Conservation (phyloP, 2,329 filamentous ascomycete species). For the Didymella sp. region DNA sequence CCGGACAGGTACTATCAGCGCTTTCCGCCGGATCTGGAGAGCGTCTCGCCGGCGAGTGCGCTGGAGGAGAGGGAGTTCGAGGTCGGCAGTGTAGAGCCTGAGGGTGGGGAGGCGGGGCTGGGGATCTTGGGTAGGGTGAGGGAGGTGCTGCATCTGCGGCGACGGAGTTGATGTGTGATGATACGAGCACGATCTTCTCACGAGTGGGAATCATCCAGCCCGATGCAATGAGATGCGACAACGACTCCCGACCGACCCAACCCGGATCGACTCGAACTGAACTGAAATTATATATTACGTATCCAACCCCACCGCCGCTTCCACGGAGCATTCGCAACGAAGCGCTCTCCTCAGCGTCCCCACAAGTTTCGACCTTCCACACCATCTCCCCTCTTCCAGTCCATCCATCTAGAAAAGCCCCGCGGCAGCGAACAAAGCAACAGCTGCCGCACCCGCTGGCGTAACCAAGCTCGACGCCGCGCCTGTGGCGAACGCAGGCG, state of each 20-base stretch:
- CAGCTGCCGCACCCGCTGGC: conserved; percentile 36
- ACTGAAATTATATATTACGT: conserved; percentile 16
- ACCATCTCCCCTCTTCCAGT: too few species aligned
- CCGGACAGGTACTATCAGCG: background rate
- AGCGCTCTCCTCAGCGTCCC: too few species aligned
- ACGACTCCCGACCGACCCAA: too few species aligned
- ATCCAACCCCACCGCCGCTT: too few species aligned
- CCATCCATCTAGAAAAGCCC: conserved; percentile 32
- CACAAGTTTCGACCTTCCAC: too few species aligned
- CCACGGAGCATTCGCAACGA: too few species aligned
- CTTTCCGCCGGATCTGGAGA: background rate
- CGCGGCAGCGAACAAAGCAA: conserved; percentile 29
- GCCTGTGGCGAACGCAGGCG: conserved; percentile 30
- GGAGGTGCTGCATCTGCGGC: background rate
- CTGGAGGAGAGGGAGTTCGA: background rate
- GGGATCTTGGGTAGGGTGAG: conserved; percentile 1
- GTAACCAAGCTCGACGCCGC: conserved; percentile 15
- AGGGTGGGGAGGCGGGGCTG: background rate
- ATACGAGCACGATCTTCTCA: too few species aligned
- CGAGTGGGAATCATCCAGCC: too few species aligned
- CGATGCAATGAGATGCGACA: too few species aligned
- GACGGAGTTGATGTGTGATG: background rate
- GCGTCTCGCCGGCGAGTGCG: background rate
- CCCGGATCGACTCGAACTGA: too few species aligned
- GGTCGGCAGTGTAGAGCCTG: background rate